Conservation (phyloP, 768 basidiomycete genomes). For the Leccinum uliginosum region DNA sequence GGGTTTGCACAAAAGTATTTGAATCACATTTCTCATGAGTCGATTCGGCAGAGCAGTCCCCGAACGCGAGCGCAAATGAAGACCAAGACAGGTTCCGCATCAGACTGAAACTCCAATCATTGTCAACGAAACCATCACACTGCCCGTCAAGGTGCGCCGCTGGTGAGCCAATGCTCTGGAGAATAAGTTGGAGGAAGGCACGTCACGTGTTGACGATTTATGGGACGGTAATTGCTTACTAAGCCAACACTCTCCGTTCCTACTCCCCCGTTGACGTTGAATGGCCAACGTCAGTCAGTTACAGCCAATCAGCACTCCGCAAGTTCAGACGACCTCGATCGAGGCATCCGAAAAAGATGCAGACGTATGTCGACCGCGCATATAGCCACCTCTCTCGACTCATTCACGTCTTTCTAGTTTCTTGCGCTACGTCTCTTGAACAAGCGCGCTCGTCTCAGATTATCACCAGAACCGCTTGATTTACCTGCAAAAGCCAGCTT, state of each 20-base stretch:
- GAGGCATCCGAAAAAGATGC: constrained; percentile 30
- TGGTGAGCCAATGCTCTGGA: no score
- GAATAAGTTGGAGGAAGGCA: no score
- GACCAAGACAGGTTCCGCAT: no score
- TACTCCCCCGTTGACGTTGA: not conserved
- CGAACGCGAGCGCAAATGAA: no score
- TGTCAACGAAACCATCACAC: no score
- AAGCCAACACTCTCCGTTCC: not conserved
- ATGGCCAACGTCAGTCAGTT: constrained; percentile 33
- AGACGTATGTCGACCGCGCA: constrained; percentile 20
- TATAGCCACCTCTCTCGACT: not conserved
- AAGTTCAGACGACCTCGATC: constrained; percentile 22
- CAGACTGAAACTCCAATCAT: no score
- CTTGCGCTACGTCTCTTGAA: constrained; percentile 40
- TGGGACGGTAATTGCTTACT: not conserved
- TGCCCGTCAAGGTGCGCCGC: no score
- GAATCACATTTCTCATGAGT: no score
- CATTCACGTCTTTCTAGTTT: constrained; percentile 26
- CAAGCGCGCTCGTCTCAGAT: constrained; percentile 59
- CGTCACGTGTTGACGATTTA: no score
- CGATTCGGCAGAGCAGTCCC: no score
- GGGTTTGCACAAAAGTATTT: no score
- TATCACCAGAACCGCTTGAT: constrained; percentile 52
- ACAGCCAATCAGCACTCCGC: constrained; percentile 20
- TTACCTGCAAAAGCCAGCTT: constrained; percentile 46